Conservation (phyloP, 768 basidiomycete genomes). For the Paxillus ammoniavirescens region DNA sequence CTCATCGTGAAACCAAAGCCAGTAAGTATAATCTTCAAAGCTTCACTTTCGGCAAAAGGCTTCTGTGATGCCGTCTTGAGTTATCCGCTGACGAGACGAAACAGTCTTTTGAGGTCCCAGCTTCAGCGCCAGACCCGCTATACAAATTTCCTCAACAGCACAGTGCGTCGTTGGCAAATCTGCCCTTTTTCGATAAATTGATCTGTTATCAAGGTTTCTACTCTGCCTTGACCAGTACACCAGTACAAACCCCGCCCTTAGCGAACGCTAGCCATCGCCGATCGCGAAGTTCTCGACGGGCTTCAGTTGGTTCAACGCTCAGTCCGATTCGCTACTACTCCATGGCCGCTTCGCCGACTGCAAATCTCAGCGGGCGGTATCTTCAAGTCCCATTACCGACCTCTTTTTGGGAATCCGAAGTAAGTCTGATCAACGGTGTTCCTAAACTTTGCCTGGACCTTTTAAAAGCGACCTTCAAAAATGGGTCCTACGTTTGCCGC, state of each 20-base stretch:
- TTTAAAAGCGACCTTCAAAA: slow-evolving; percentile 1
- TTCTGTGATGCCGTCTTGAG: too few relatives aligned
- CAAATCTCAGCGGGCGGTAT: slow-evolving; percentile 2
- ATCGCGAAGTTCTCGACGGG: not conserved
- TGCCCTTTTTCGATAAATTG: not conserved
- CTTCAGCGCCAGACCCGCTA: slow-evolving; percentile 22
- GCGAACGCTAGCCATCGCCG: not conserved
- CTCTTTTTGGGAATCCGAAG: slow-evolving; percentile 11
- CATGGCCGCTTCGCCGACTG: not conserved
- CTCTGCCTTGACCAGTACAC: slow-evolving; percentile 17
- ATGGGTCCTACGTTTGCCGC: slow-evolving; percentile 8
- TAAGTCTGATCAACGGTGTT: not conserved
- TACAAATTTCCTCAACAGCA: slow-evolving; percentile 26
- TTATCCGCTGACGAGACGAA: not conserved
- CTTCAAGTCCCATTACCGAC: slow-evolving; percentile 18
- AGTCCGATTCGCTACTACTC: not conserved
- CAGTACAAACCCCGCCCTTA: not conserved
- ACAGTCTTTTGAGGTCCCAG: slow-evolving; percentile 28
- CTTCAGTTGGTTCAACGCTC: not conserved
- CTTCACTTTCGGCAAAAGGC: not conserved
- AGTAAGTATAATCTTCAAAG: slow-evolving; percentile 11
- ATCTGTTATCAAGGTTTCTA: slow-evolving; percentile 13
- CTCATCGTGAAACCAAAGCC: slow-evolving; percentile 31
- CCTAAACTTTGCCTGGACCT: not conserved
- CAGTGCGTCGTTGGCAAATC: slow-evolving; percentile 5